These are phyloP conservation scores for Paraphoma chrysanthemicola DNA, from an alignment of 2,329 filamentous ascomycete genomes.

Conservation along the genomic window DNA sequence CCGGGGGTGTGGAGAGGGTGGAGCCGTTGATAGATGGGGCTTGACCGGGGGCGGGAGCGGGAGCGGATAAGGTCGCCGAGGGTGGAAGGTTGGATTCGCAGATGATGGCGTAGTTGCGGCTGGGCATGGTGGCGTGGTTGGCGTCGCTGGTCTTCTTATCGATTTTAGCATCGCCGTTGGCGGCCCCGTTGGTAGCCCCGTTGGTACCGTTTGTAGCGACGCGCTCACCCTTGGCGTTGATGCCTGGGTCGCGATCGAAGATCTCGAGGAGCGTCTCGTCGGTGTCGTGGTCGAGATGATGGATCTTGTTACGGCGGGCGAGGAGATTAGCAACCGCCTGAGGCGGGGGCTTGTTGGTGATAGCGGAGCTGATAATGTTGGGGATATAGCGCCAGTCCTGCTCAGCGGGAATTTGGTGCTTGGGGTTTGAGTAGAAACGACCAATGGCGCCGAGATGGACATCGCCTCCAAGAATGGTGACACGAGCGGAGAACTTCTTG, in stretches of 20 bases:
- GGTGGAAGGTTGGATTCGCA: constrained; percentile 55
- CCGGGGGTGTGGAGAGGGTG: constrained; percentile 31
- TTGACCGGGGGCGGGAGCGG: constrained; percentile 28
- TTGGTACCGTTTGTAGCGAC: constrained; percentile 26
- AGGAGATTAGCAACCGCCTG: constrained; percentile 70
- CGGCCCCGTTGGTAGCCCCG: constrained; percentile 22
- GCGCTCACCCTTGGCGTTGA: constrained; percentile 26
- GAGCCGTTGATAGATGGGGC: constrained; percentile 36
- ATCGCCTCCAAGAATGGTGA: constrained; percentile 70
- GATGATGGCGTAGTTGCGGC: constrained; percentile 70
- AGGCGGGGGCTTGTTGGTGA: constrained; percentile 72
- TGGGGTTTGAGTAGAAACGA: constrained; percentile 69
- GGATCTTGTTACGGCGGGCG: constrained; percentile 69
- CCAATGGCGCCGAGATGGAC: constrained; percentile 69
- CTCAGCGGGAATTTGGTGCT: constrained; percentile 62
- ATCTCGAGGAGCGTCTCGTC: constrained; percentile 70
- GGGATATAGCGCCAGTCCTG: constrained; percentile 69
- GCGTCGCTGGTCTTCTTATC: constrained; percentile 68
- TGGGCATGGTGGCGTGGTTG: constrained; percentile 87
- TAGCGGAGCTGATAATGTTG: constrained; percentile 69
- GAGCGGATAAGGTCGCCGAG: constrained; percentile 21
- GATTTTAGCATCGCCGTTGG: constrained; percentile 27
- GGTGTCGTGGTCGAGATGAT: constrained; percentile 67
- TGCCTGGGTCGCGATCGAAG: constrained; percentile 66
- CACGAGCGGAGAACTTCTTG: constrained; percentile 61